Percentiles rank a stretch among this genome's conserved stretches.
phyloP scores from a whole-genome alignment of 2,329 filamentous ascomycete genomes.

The Capronia coronata region DNA sequence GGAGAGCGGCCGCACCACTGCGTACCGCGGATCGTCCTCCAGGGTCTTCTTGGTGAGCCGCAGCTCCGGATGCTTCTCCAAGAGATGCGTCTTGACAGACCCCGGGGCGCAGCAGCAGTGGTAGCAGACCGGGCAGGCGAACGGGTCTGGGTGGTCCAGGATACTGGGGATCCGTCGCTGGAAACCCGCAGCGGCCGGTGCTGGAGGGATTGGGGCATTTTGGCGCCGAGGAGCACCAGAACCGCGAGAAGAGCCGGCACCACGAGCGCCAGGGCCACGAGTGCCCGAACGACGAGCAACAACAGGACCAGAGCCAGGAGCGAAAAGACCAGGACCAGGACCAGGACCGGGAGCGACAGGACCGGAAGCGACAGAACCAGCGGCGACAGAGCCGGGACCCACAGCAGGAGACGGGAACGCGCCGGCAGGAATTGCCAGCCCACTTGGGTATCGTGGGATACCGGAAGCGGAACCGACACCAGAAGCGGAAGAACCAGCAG shows the following conservation, averaged over 20 bases:
- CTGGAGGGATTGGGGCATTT: background rate
- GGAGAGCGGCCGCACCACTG: background rate
- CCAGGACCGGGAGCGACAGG: too few relatives aligned
- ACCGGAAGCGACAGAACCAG: background rate
- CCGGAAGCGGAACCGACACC: too few relatives aligned
- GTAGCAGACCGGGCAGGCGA: slow-evolving; percentile 6
- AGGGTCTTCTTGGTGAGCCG: slow-evolving; percentile 4
- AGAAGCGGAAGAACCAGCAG: too few relatives aligned
- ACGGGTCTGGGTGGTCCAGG: slow-evolving; percentile 6
- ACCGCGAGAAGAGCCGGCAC: background rate
- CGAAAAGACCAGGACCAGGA: too few relatives aligned
- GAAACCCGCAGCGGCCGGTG: background rate
- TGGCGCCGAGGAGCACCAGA: background rate
- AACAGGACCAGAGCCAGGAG: too few relatives aligned
- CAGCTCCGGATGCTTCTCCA: background rate
- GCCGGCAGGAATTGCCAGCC: too few relatives aligned
- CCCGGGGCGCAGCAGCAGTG: slow-evolving; percentile 1
- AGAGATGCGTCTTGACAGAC: background rate
- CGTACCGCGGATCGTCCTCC: background rate
- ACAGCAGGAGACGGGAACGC: slow-evolving; percentile 7
- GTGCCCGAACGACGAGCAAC: too few relatives aligned
- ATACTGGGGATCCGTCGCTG: slow-evolving; percentile 1
- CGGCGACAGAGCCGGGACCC: background rate
- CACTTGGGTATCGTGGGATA: too few relatives aligned
- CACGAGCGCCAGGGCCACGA: too few relatives aligned